phyloP scores from a whole-genome alignment of 1,284 basidiomycete species.

The Gymnopus androsaceus region DNA sequence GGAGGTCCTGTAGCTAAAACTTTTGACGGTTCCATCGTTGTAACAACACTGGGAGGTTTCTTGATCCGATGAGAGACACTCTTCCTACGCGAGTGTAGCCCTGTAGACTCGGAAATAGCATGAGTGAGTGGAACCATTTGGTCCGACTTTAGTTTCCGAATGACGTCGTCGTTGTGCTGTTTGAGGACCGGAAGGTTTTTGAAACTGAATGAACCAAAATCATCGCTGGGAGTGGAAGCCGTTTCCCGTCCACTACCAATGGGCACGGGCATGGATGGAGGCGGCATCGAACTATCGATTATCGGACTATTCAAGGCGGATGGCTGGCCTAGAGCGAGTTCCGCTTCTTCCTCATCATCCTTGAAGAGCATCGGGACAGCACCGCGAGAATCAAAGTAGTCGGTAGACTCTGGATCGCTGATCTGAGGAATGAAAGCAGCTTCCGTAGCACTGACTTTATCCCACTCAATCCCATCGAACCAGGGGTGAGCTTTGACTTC shows the following conservation, averaged over 20 bases:
- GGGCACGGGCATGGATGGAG: constrained; percentile 49
- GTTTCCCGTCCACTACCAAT: constrained; percentile 48
- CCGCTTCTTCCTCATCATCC: constrained; percentile 63
- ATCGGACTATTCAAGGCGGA: constrained; percentile 50
- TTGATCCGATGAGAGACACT: constrained; percentile 76
- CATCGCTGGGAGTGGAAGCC: constrained; percentile 44
- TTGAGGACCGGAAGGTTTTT: constrained; percentile 97
- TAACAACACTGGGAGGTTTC: constrained; percentile 78
- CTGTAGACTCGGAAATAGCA: constrained; percentile 65
- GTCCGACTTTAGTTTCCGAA: constrained; percentile 89
- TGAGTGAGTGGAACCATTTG: constrained; percentile 74
- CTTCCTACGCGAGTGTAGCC: constrained; percentile 61
- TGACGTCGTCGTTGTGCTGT: constrained; percentile 98
- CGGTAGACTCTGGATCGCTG: constrained; percentile 95
- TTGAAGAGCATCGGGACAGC: constrained; percentile 88
- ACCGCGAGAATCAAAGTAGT: constrained; percentile 98
- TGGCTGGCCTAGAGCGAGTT: constrained; percentile 49
- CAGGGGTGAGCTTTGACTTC: constrained; percentile 95
- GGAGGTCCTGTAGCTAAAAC: constrained; percentile 68
- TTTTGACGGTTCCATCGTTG: constrained; percentile 58
- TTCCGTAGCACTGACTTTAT: constrained; percentile 83
- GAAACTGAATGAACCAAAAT: constrained; percentile 98
- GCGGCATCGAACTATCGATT: constrained; percentile 39
- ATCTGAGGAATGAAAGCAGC: constrained; percentile 97
- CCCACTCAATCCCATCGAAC: constrained; percentile 92